Conservation (phyloP, 2,329 filamentous ascomycete genomes). For the Botrytis fabae region DNA sequence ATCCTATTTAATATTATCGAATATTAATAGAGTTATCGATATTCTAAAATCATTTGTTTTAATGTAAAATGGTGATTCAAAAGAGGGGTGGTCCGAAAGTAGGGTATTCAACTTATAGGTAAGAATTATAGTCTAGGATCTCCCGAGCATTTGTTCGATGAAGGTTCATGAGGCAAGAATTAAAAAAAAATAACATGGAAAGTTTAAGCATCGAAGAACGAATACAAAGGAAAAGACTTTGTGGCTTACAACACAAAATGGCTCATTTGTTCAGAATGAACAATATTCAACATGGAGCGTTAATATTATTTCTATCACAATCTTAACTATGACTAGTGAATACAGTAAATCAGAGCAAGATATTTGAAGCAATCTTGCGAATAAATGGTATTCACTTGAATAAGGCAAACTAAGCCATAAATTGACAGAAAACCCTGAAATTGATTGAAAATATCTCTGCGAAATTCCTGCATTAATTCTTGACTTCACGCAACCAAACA, state of each 20-base stretch:
- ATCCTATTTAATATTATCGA: no score
- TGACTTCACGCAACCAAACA: background rate
- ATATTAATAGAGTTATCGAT: no score
- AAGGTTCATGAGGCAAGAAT: background rate
- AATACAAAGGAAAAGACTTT: background rate
- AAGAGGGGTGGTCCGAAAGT: no score
- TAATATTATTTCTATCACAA: background rate
- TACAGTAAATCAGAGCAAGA: background rate
- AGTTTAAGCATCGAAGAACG: accelerated
- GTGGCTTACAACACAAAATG: background rate
- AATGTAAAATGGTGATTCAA: no score
- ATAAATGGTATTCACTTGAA: background rate
- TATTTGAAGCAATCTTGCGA: accelerated
- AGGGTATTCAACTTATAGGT: no score
- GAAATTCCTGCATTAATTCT: background rate
- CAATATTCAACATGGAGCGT: background rate
- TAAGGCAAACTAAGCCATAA: background rate
- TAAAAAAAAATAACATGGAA: accelerated
- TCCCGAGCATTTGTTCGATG: no score
- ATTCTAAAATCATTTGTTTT: no score
- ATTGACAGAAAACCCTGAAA: background rate
- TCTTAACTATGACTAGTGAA: background rate
- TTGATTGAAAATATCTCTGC: background rate
- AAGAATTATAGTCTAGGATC: no score
- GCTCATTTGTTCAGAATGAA: background rate